Percentiles rank a stretch among this genome's conserved stretches.
Evolutionary conservation across 192 early-diverging fungal species (phyloP).

Genomic region (Dissophora globulifera): DNA sequence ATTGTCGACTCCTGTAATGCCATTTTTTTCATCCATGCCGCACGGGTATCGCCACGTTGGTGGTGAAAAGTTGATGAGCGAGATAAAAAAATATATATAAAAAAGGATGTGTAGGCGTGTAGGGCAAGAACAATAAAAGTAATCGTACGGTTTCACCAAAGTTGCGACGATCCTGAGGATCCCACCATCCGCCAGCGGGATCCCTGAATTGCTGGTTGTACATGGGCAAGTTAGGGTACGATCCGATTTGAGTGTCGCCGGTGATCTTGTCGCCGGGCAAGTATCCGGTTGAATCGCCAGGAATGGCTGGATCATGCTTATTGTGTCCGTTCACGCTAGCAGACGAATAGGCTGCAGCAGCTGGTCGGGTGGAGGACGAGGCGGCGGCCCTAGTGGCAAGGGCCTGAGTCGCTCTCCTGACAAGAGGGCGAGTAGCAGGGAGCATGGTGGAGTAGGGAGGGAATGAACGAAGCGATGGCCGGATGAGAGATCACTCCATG

Average conservation of each 20-base stretch:
- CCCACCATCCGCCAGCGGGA: conserved; percentile 67
- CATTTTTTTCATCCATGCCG: too few species aligned
- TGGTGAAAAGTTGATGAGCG: too few species aligned
- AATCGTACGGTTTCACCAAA: conserved; percentile 73
- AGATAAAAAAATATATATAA: too few species aligned
- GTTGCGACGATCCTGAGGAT: conserved; percentile 80
- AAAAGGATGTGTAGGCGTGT: not conserved
- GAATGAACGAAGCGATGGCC: too few species aligned
- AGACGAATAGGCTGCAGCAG: conserved; percentile 9
- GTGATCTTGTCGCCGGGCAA: conserved; percentile 56
- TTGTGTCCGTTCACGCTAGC: conserved; percentile 15
- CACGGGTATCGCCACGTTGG: too few species aligned
- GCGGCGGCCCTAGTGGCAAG: conserved; percentile 2
- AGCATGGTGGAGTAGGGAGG: conserved; percentile 12
- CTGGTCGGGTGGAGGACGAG: not conserved
- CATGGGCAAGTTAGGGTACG: conserved; percentile 79
- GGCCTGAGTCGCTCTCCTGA: conserved; percentile 22
- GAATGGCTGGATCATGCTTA: conserved; percentile 45
- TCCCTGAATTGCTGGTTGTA: conserved; percentile 66
- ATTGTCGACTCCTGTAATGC: too few species aligned
- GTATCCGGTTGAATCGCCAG: conserved; percentile 36
- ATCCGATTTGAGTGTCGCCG: conserved; percentile 77
- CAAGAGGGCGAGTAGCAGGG: conserved; percentile 21
- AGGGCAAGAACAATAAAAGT: not conserved
- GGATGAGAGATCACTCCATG: too few species aligned